Percentiles rank a stretch among this genome's conserved stretches.
These are phyloP conservation scores for Podila verticillata DNA, from an alignment of 192 early-diverging fungal genomes.

Conservation along the genomic window DNA sequence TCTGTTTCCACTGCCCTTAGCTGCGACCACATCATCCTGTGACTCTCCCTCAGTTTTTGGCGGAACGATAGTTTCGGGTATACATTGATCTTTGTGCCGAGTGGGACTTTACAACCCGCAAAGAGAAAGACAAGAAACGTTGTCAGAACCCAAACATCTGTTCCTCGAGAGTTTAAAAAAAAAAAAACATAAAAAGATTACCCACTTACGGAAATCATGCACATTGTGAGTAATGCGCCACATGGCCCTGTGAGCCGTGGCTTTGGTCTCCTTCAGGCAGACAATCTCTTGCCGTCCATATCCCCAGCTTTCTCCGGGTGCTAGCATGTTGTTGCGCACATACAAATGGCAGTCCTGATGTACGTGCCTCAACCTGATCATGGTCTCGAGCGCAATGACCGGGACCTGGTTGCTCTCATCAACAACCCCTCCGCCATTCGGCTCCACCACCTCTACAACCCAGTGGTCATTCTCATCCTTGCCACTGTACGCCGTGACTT, in stretches of 20 bases:
- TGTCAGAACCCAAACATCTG: too few species aligned
- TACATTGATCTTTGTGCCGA: slow-evolving; percentile 4
- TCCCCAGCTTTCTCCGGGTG: slow-evolving; percentile 80
- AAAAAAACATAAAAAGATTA: not conserved
- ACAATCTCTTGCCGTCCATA: not conserved
- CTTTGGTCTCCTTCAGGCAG: not conserved
- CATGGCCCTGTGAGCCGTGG: not conserved
- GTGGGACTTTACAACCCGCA: slow-evolving; percentile 12
- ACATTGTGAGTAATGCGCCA: not conserved
- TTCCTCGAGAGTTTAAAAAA: too few species aligned
- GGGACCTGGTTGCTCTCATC: not conserved
- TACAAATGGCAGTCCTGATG: slow-evolving; percentile 75
- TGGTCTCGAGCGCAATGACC: slow-evolving; percentile 61
- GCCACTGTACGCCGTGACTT: slow-evolving; percentile 63
- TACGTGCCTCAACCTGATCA: slow-evolving; percentile 74
- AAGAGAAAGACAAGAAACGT: not conserved
- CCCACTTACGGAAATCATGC: not conserved
- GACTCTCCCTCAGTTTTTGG: slow-evolving; percentile 11
- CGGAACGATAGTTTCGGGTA: slow-evolving; percentile 17
- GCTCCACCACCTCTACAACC: slow-evolving; percentile 73
- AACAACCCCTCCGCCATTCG: slow-evolving; percentile 25
- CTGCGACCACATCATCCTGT: slow-evolving; percentile 4
- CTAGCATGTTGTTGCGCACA: slow-evolving; percentile 37
- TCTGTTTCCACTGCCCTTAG: slow-evolving; percentile 9
- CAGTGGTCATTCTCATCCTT: slow-evolving; percentile 83